Base-by-base conservation (phyloP, 1,284 basidiomycete genomes). In the Salmacisia buchloeana region DNA sequence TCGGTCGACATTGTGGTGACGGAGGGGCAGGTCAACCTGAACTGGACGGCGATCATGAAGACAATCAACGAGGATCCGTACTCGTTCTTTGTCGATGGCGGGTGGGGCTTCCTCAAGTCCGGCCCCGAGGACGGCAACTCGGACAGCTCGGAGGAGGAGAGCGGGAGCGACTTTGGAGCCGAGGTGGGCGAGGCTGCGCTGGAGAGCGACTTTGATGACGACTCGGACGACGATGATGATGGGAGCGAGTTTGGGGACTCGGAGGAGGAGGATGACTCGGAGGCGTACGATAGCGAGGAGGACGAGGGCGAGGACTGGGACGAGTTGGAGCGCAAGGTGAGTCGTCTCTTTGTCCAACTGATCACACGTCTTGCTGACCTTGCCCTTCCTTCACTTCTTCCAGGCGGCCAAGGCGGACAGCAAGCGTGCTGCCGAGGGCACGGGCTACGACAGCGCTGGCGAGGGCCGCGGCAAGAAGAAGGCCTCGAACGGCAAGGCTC, bases 1-100 rank as follows among this genome's bases (percentile, higher is more conserved):
- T 54, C 49, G 49, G 93, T 96, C 62, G 96, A 98, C 80, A 94
- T 98, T 63, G 89, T 94, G 15, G 87, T 97, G 81, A 91, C 90
- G 52, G 96, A 97, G 81, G 91, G 94, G 10, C 92, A 92, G 1
- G 92, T 98, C 82, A 98, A 98, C 81, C 83, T 97, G 81, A 96
- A 97, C 78, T 98, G 96, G 96, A 88, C 88, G 18, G 91, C 91
- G 2, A 97, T 99, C 79, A 96, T 78, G 71, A 76, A 77, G 68
- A 78, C 75, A 36, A 72, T 79, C 66, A 72, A 75, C 65, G 75
- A 78, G 36, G 91, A 90, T 74, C 94, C 96, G 0, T 88, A 91
- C 75, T 91, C 91, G 59, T 99, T 98, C 83, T 99, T 96, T 87
- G 89, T 88, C 69, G 88, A 90, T 62, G 94, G 93, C 31, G 96